Percentiles rank a stretch among this genome's conserved stretches.
phyloP scores from a whole-genome alignment of 345 rosid genomes.

The rapeseed (Brassica napus) region DNA sequence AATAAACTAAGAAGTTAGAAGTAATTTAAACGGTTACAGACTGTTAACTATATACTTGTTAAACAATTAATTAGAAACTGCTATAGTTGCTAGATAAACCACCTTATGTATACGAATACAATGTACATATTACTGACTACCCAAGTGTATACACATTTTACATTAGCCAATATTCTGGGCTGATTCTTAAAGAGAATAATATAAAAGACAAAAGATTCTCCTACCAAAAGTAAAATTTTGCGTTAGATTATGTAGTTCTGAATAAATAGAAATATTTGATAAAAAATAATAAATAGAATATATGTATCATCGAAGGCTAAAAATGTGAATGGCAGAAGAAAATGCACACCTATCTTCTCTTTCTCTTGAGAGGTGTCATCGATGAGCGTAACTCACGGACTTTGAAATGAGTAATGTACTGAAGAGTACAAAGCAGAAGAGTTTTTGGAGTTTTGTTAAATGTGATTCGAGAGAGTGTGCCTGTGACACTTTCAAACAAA shows the following conservation, averaged over 20 bases:
- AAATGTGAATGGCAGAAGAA: constrained; percentile 8
- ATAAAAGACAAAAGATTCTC: background rate
- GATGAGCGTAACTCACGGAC: constrained; percentile 45
- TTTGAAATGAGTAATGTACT: constrained; percentile 38
- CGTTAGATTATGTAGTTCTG: background rate
- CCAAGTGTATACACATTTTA: background rate
- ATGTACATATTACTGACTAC: background rate
- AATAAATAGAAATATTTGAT: background rate
- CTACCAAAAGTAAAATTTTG: background rate
- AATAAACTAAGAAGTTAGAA: background rate
- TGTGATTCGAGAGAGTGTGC: constrained; percentile 34
- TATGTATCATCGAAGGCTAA: background rate
- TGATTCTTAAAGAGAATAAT: background rate
- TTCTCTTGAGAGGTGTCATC: constrained; percentile 25
- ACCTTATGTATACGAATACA: background rate
- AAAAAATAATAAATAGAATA: no score
- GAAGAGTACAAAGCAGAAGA: constrained; percentile 38
- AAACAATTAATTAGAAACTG: background rate
- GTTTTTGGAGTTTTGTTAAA: constrained; percentile 29
- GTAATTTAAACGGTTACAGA: background rate
- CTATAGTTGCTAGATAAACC: background rate
- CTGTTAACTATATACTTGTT: background rate
- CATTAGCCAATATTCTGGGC: background rate
- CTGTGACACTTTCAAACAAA: constrained; percentile 45
- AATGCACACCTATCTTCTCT: background rate